Evolutionary conservation across 108 stramenopile genomes (phyloP), one percentile per base, ranked within the genome.

Genomic region (Nitzschia putrida): DNA sequence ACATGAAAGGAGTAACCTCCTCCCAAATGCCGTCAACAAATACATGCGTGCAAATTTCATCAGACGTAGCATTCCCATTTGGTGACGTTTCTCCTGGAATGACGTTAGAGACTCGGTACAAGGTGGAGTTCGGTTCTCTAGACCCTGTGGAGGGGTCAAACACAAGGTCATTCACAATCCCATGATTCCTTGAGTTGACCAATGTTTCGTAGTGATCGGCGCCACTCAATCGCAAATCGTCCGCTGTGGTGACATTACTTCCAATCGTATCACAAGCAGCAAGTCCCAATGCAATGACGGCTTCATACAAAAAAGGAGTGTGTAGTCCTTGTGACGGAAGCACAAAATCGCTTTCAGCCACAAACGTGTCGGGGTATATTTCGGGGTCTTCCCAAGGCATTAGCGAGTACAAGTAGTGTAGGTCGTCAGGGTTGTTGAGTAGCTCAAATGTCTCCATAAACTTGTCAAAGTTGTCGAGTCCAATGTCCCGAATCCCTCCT

Each of bases 241-340:
- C 43, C 29, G 29, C 29, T 49, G 47, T 49, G 0, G 59, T 25
- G 24, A 3, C 24, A 26, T 8, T 34, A 16, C 16, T 21, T 23
- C 53, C 52, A 11, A 52, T 21, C 20, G 60, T 66, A 0, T 56
- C 45, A 51, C 80, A 80, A 16, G 81, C 85, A 18, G 85, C 71
- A 8, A 88, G 54, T n/a, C 88, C 88, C 12, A 86, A 40, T 23
- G 68, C 76, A 56, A 88, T 76, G 10, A 77, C 61, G 21, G 88
- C 79, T 67, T 88, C 88, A 64, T 83, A 88, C 22, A 73, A 11
- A 50, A 84, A 78, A n/a, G 63, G 20, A 24, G 73, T 13, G 20
- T 59, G 55, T 39, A 24, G 23, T 10, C 41, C 40, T 55, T 10
- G 18, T 10, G 65, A 29, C 6, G 66, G 53, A 54, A 29, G 14